Percentiles rank a stretch among this genome's conserved stretches.
Evolutionary conservation across 176 grass and related monocot genomes (phyloP).

Genomic region (Bromus sterilis): DNA sequence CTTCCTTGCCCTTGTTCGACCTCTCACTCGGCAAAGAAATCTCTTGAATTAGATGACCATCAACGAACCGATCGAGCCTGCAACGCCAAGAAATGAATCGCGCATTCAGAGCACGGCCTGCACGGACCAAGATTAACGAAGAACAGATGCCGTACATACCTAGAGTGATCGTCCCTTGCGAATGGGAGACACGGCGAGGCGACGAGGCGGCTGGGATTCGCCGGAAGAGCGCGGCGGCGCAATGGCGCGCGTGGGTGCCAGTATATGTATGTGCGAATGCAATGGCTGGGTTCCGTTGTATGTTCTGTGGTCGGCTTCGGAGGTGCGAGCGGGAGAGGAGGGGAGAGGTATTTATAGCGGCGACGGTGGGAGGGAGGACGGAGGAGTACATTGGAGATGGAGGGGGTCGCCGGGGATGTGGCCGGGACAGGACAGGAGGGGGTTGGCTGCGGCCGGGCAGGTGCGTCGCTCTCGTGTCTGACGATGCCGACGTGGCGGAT

Average conservation of each 20-base stretch:
- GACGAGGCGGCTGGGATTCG: background rate
- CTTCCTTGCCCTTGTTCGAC: background rate
- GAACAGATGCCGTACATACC: background rate
- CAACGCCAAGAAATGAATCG: background rate
- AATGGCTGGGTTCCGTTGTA: background rate
- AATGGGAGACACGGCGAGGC: background rate
- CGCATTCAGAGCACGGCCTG: background rate
- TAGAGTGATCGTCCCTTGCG: background rate
- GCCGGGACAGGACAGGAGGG: background rate
- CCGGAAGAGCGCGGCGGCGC: background rate
- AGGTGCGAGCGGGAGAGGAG: background rate
- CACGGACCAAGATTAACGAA: background rate
- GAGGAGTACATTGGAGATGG: background rate
- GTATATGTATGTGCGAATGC: constrained; percentile 3
- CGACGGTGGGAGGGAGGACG: background rate
- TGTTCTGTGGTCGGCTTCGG: background rate
- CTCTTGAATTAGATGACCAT: constrained; percentile 27
- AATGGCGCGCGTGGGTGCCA: background rate
- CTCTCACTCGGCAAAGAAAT: background rate
- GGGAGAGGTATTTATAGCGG: constrained; percentile 24
- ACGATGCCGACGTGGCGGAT: constrained; percentile 28
- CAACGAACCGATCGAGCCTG: constrained; percentile 9
- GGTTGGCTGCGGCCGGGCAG: background rate
- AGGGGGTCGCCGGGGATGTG: constrained; percentile 29
- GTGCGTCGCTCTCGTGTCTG: constrained; percentile 3